phyloP scores from a whole-genome alignment of 139 green algal species.

The Picochlorum sp. region DNA sequence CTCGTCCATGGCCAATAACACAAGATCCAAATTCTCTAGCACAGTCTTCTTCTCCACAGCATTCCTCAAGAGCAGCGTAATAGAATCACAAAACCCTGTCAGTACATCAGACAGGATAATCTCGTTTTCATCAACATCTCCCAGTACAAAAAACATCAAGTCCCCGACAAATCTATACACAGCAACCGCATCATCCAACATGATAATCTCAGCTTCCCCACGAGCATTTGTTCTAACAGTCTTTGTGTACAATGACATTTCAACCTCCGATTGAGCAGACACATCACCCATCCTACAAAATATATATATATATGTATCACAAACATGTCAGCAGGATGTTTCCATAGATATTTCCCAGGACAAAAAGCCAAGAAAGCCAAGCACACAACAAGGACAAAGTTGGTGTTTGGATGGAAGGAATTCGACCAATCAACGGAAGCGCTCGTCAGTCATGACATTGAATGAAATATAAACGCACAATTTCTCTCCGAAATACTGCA shows the following conservation, averaged over 20 bases:
- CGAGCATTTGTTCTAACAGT: conserved; percentile 84
- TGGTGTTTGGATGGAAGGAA: no score
- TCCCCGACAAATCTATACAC: conserved; percentile 95
- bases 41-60: conserved; percentile 98
- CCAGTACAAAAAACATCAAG: conserved; percentile 96
- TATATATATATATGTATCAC: no score
- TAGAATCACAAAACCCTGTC: conserved; percentile 77
- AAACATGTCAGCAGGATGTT: background rate
- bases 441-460: background rate
- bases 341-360: no score
- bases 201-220: conserved; percentile 91
- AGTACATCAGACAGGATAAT: conserved; percentile 85
- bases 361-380: no score
- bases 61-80: conserved; percentile 73
- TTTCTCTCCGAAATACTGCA: conserved; percentile 92
- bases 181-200: conserved; percentile 92
- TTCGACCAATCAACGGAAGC: background rate
- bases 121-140: conserved; percentile 91
- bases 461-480: conserved; percentile 47
- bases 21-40: conserved; percentile 97
- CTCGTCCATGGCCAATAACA: conserved; percentile 94
- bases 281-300: conserved; percentile 1
- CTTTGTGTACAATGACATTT: conserved; percentile 91
- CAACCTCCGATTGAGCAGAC: conserved; percentile 74
- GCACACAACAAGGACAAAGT: background rate